Percentiles rank a stretch among this genome's conserved stretches.
These are phyloP conservation scores for Amaranthus palmeri DNA, from an alignment of 148 eudicot genomes.

Conservation along the genomic window DNA sequence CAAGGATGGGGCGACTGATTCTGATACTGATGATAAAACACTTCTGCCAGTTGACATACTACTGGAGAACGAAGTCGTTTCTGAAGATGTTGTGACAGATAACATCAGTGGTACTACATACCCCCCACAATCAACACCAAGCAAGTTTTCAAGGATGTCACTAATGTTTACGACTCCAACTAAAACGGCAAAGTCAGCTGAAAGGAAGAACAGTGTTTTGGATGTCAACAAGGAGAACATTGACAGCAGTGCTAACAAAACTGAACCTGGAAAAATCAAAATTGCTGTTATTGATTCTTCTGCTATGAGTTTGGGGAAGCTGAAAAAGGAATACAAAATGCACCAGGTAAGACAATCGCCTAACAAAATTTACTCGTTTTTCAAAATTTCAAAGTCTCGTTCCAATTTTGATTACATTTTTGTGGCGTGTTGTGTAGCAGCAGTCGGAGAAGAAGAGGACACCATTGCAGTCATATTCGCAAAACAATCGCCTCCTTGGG, in stretches of 20 bases:
- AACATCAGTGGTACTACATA: slow-evolving; percentile 9
- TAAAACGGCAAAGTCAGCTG: slow-evolving; percentile 29
- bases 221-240: slow-evolving; percentile 52
- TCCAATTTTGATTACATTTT: background rate
- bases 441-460: slow-evolving; percentile 37
- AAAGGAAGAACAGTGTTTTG: slow-evolving; percentile 18
- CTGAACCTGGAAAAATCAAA: slow-evolving; percentile 14
- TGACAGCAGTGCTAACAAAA: slow-evolving; percentile 26
- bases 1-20: background rate
- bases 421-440: slow-evolving; percentile 12
- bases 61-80: slow-evolving; percentile 12
- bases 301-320: slow-evolving; percentile 42
- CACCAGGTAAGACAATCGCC: slow-evolving; percentile 15
- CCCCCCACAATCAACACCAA: slow-evolving; percentile 9
- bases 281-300: slow-evolving; percentile 11
- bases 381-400: background rate
- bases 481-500: slow-evolving; percentile 23
- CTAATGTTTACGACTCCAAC: background rate
- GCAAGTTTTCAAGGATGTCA: background rate
- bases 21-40: background rate
- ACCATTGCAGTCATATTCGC: slow-evolving; percentile 41
- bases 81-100: slow-evolving; percentile 18
- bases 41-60: slow-evolving; percentile 10
- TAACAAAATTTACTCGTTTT: background rate
- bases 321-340: slow-evolving; percentile 40